Conservation (phyloP, 208 protist genomes). For the Trypanosoma lewisi region DNA sequence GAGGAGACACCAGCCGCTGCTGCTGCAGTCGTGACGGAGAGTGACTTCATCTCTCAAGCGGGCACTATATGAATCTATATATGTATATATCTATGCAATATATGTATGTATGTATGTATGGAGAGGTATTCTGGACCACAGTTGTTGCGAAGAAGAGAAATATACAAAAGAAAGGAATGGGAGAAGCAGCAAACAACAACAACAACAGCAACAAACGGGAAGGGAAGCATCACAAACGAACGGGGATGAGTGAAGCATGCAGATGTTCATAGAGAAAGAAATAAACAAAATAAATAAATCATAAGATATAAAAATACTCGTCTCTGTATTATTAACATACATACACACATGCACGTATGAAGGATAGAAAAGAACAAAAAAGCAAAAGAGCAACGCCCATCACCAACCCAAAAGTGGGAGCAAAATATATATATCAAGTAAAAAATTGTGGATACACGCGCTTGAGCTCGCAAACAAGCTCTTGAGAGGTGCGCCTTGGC, state of each 20-base stretch:
- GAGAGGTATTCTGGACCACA: conserved; percentile 10
- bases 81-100: no score
- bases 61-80: no score
- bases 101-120: no score
- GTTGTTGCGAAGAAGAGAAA: background rate
- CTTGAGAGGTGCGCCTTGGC: conserved; percentile 6
- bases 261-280: no score
- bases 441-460: conserved; percentile 25
- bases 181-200: conserved; percentile 7
- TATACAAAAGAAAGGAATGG: background rate
- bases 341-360: background rate
- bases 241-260: background rate
- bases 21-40: background rate
- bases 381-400: conserved; percentile 12
- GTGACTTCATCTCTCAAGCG: background rate
- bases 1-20: conserved; percentile 6
- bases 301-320: background rate
- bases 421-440: background rate
- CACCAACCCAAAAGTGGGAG: no score
- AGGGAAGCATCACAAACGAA: background rate
- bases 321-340: background rate
- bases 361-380: conserved; percentile 16
- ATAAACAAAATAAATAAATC: no score
- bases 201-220: conserved; percentile 14
- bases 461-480: conserved; percentile 17